Conservation (phyloP, 2,329 filamentous ascomycete species). For the Cryphonectria japonica region DNA sequence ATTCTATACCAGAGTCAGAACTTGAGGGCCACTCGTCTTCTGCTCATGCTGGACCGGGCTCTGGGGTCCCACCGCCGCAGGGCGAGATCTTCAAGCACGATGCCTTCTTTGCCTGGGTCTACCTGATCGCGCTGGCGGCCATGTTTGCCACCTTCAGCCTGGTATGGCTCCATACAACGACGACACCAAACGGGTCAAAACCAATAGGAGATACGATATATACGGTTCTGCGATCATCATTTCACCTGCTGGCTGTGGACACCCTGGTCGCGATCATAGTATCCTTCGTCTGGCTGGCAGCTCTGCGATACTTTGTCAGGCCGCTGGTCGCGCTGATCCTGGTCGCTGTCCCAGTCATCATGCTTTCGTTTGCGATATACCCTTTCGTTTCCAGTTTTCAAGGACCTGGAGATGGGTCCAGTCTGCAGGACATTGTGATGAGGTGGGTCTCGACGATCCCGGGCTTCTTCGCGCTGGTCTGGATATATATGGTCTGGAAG, state of each 20-base stretch:
- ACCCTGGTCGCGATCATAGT: constrained; percentile 89
- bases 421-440: constrained; percentile 87
- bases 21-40: constrained; percentile 39
- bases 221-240: constrained; percentile 81
- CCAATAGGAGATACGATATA: constrained; percentile 94
- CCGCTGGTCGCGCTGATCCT: constrained; percentile 81
- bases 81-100: constrained; percentile 81
- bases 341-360: constrained; percentile 80
- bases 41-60: constrained; percentile 43
- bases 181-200: constrained; percentile 67
- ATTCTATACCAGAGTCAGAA: constrained; percentile 52
- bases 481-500: constrained; percentile 82
- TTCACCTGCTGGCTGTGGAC: constrained; percentile 87
- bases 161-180: constrained; percentile 84
- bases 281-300: constrained; percentile 86
- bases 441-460: constrained; percentile 83
- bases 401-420: constrained; percentile 72
- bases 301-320: constrained; percentile 84
- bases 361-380: constrained; percentile 89
- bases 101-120: constrained; percentile 88
- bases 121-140: constrained; percentile 80
- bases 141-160: constrained; percentile 88
- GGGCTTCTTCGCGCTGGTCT: constrained; percentile 71
- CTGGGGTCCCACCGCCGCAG: constrained; percentile 47
- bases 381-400: constrained; percentile 89